Evolutionary conservation across 768 basidiomycete genomes (phyloP), one percentile per base, ranked within the genome.

Genomic region (Suillus occidentalis): DNA sequence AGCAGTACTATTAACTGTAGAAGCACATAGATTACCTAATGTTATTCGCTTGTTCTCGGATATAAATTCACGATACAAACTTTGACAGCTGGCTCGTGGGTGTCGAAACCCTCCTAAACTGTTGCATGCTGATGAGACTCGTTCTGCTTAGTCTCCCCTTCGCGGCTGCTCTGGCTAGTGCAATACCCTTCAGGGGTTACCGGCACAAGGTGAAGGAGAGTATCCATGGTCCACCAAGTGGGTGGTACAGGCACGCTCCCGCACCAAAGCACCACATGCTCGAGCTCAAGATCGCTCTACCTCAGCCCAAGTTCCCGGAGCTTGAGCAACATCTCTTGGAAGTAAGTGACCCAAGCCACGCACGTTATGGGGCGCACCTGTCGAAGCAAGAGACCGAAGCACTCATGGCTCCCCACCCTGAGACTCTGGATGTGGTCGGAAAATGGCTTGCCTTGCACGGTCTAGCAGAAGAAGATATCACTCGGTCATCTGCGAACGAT

Each of bases 311-410:
- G 69, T 87, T 87, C 68, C 68, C 72, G 40, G 70, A 73, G 22
- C 71, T 88, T 63, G 85, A 88, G 70, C 72, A 81, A 42, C 82
- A 84, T 53, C 73, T 89, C 4, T 83, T 78, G 72, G 84, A 87
- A 72, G 78, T 87, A 16, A 87, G 85, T 69, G 79, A 88, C 70
- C 87, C 87, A 0, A 73, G 71, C 52, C 86, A 88, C 63, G 66
- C 72, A 40, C 83, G 83, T 42, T 88, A 87, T 68, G 87, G 86
- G 0, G 76, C 79, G n/a, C 80, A 86, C 72, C 75, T 92, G 50
- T 83, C 88, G 62, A 89, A 88, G 74, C 85, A 84, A 61, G 84
- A 91, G 66, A 87, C 88, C 7, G 88, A 90, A 55, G 79, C 72
- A 1, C 77, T 91, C 52, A 81, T 90, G 60, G 80, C 85, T 25